Base-by-base conservation (phyloP, 1,139 yeast species). In the Trichomonascaceae sp. region DNA sequence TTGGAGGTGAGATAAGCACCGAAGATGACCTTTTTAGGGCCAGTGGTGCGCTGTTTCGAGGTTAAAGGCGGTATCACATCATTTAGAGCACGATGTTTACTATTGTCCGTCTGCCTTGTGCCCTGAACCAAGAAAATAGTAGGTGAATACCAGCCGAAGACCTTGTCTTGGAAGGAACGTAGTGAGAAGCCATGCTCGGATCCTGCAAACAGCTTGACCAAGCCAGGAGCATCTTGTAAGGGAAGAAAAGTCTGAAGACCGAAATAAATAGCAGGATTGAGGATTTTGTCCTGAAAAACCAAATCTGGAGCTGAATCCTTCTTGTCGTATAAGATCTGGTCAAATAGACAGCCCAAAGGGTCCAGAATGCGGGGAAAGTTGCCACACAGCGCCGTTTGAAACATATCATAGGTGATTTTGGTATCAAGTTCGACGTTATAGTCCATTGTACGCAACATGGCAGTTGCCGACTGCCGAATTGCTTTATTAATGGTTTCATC, bases 111-210 rank as follows among this genome's bases (percentile, higher is more conserved):
- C 7, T 47, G 53, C 3, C 56, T 30, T 24, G 49, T 52, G 10
- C 97, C 98, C 3, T 82, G 78, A 0, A 91, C 76, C 0, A 91
- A 59, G 12, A 91, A 60, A 1, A 89, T 66, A 0, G 96, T 82
- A 0, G 96, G 96, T 0, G 96, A 95, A 61, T 81, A 83, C 96
- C 97, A 91, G 65, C 89, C 88, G 72, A 88, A 84, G 0, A 85
- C 87, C 61, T 85, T 88, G 58, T 85, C 80, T 68, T 91, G 96
- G 56, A 91, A 78, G 0, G 96, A 85, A 46, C 96, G 73, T 77
- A 91, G 86, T 0, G 96, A 87, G 65, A 87, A 91, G 1, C 98
- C 98, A 20, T 83, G 77, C 50, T 80, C 81, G 5, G 90, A 74
- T 0, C 96, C 97, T 13, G 80, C 75, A 63, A 85, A 91, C 8